Conservation (phyloP, 2,329 filamentous ascomycete genomes). For the Cryphonectria japonica region DNA sequence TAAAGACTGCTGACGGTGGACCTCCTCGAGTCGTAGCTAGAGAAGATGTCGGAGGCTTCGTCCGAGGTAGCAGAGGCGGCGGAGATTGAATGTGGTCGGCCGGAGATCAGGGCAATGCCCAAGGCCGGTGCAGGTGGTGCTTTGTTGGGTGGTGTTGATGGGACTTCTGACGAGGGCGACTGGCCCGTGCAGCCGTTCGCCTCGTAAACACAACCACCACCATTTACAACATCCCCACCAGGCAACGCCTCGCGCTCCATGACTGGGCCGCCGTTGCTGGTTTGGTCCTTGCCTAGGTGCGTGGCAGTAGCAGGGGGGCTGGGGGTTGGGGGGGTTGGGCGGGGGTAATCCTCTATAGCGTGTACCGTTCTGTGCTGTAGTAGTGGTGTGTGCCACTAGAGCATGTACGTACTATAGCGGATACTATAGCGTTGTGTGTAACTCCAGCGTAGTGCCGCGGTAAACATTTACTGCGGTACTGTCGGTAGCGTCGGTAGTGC, state of each 20-base stretch:
- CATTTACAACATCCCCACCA: constrained; percentile 7
- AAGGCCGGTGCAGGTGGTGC: constrained; percentile 12
- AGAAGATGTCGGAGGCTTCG: constrained; percentile 34
- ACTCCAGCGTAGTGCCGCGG: neutral
- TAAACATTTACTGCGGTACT: neutral
- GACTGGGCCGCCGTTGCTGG: constrained; percentile 2
- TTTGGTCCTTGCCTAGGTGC: neutral
- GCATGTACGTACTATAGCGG: neutral
- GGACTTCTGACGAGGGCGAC: neutral
- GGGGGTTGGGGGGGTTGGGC: neutral
- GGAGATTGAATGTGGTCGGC: constrained; percentile 24
- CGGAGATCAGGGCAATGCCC: constrained; percentile 7
- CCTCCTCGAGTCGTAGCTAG: constrained; percentile 37
- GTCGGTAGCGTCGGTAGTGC: constrained; percentile 3
- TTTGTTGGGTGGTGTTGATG: constrained; percentile 23
- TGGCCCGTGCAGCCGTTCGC: neutral
- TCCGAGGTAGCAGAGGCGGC: constrained; percentile 35
- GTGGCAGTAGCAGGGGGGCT: neutral
- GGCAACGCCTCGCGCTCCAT: constrained; percentile 13
- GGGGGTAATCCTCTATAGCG: neutral
- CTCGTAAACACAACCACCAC: constrained; percentile 9
- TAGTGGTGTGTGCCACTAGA: neutral
- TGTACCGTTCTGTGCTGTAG: neutral
- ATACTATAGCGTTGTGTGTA: too few species aligned
- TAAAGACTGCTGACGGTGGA: constrained; percentile 38